Percentiles rank a stretch among this genome's conserved stretches.
These are phyloP conservation scores for Canavalia gladiata DNA, from an alignment of 306 rosid genomes.

Conservation along the genomic window DNA sequence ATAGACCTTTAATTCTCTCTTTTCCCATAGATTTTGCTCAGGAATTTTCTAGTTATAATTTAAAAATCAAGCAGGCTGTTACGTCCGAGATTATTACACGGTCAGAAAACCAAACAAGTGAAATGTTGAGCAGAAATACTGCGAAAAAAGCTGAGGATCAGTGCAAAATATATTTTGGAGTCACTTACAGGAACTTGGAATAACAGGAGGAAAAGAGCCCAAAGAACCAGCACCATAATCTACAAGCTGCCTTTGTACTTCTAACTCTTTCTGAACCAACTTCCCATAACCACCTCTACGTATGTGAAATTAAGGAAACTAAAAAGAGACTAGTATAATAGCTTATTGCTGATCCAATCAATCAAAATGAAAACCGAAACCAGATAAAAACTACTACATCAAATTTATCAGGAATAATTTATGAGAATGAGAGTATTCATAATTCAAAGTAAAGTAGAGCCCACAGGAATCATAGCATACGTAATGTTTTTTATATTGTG, in stretches of 20 bases:
- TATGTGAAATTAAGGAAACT: conserved; percentile 69
- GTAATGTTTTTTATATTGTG: not conserved
- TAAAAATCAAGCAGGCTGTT: conserved; percentile 2
- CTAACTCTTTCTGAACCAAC: conserved; percentile 88
- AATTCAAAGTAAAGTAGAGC: not conserved
- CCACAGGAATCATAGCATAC: not conserved
- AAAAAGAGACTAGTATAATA: conserved; percentile 34
- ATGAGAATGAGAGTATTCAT: conserved; percentile 2
- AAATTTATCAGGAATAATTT: not conserved
- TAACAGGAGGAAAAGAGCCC: conserved; percentile 80
- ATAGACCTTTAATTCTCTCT: not conserved
- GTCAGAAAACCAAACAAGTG: not conserved
- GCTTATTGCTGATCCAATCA: not conserved
- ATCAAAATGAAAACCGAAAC: not conserved
- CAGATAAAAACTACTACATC: not conserved
- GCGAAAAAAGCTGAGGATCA: conserved; percentile 42
- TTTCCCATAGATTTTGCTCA: not conserved
- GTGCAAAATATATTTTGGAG: conserved; percentile 28
- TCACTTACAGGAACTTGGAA: conserved; percentile 80
- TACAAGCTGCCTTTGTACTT: conserved; percentile 96
- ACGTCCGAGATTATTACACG: conserved; percentile 22
- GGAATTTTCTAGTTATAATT: not conserved
- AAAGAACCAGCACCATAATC: conserved; percentile 97
- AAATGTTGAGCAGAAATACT: conserved; percentile 16
- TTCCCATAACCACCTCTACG: conserved; percentile 99